These are phyloP conservation scores for Russula lepida DNA, from an alignment of 768 basidiomycete genomes.

Conservation along the genomic window DNA sequence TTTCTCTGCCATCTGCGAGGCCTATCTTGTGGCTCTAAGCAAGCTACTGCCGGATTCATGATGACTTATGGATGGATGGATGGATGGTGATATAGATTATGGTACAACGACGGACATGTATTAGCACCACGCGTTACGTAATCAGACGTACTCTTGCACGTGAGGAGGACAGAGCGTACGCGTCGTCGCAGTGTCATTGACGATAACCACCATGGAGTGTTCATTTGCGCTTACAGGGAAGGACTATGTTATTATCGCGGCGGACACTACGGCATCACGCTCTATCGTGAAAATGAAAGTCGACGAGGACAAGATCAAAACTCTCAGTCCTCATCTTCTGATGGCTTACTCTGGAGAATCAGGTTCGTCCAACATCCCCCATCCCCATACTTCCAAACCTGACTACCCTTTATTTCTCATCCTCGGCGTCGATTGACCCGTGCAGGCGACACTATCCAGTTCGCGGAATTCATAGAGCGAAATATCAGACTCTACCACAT, in stretches of 20 bases:
- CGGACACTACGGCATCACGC: constrained; percentile 81
- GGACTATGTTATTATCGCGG: constrained; percentile 86
- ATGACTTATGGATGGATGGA: background rate
- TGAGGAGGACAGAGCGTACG: background rate
- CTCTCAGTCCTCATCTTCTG: constrained; percentile 79
- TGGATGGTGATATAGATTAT: background rate
- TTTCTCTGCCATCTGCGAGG: constrained; percentile 84
- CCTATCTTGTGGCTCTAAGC: constrained; percentile 37
- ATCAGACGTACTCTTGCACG: background rate
- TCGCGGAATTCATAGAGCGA: constrained; percentile 92
- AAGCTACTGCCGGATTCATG: background rate
- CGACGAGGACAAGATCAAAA: constrained; percentile 95
- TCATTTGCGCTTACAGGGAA: constrained; percentile 89
- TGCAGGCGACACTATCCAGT: constrained; percentile 90
- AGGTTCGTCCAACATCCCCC: constrained; percentile 38
- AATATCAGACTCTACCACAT: constrained; percentile 96
- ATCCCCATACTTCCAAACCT: background rate
- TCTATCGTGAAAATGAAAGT: constrained; percentile 97
- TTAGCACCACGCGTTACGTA: background rate
- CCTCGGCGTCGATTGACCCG: background rate
- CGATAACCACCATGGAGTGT: constrained; percentile 58
- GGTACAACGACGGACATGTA: background rate
- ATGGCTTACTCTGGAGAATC: constrained; percentile 96
- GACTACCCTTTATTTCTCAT: no score
- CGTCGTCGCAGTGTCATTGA: constrained; percentile 7